A percentile compares a stretch with the other conserved stretches of the same genome.
Evolutionary conservation across 495 filamentous ascomycete species (phyloP).

Genomic region (Xylaria acuta): DNA sequence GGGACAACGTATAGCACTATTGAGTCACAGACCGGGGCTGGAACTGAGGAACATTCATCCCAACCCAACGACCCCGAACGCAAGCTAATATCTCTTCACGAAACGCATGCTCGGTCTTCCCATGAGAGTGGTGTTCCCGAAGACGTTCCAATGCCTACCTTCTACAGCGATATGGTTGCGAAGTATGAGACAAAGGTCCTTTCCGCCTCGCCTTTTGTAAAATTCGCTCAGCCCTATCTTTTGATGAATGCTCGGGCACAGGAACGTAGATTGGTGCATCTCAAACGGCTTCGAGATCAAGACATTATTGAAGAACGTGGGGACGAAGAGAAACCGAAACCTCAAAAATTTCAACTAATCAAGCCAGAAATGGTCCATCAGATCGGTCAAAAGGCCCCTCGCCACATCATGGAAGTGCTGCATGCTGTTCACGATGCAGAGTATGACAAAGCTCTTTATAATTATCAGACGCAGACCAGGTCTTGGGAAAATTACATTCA

Average conservation of each 20-base stretch:
- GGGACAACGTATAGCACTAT: slow-evolving; percentile 8
- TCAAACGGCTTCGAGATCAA: slow-evolving; percentile 82
- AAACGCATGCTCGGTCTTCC: slow-evolving; percentile 46
- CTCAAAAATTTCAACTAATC: slow-evolving; percentile 83
- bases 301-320: slow-evolving; percentile 64
- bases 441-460: slow-evolving; percentile 92
- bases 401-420: slow-evolving; percentile 88
- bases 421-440: slow-evolving; percentile 95
- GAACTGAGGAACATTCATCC: slow-evolving; percentile 21
- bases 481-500: slow-evolving; percentile 95
- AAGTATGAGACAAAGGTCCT: slow-evolving; percentile 90
- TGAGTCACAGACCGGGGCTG: slow-evolving; percentile 21
- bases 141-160: slow-evolving; percentile 87
- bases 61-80: slow-evolving; percentile 23
- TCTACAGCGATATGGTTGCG: slow-evolving; percentile 92
- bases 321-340: slow-evolving; percentile 64
- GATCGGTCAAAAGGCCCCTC: slow-evolving; percentile 74
- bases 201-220: slow-evolving; percentile 96
- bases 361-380: slow-evolving; percentile 93
- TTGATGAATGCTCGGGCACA: slow-evolving; percentile 91
- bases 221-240: slow-evolving; percentile 91
- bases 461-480: slow-evolving; percentile 90
- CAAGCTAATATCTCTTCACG: slow-evolving; percentile 51
- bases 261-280: slow-evolving; percentile 78
- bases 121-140: slow-evolving; percentile 73